These are phyloP conservation scores for Aquilaria yunnanensis DNA, from an alignment of 345 rosid genomes.

Conservation along the genomic window DNA sequence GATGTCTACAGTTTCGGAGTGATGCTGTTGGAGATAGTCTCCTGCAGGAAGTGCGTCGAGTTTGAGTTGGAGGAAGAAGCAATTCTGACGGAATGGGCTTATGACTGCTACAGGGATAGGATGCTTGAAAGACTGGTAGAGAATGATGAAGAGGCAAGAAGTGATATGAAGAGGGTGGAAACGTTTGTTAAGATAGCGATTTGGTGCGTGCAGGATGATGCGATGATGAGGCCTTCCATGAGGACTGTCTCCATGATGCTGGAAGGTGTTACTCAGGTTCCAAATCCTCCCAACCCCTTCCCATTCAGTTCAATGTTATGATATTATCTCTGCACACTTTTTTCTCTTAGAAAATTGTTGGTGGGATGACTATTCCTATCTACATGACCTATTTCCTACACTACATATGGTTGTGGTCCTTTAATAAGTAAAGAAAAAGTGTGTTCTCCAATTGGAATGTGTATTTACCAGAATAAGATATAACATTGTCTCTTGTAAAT, in stretches of 20 bases:
- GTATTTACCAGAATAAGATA: too few relatives aligned
- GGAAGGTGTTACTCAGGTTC: slow-evolving; percentile 9
- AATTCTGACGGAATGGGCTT: slow-evolving; percentile 15
- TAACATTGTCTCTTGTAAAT: too few relatives aligned
- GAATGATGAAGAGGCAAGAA: slow-evolving; percentile 9
- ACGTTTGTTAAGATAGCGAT: slow-evolving; percentile 10
- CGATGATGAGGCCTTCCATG: slow-evolving; percentile 12
- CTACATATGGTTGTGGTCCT: too few relatives aligned
- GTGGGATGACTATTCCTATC: too few relatives aligned
- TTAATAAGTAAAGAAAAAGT: too few relatives aligned
- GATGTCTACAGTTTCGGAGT: slow-evolving; percentile 32
- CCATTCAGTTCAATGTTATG: not conserved
- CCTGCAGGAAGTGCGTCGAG: slow-evolving; percentile 11
- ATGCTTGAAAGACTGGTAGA: not conserved
- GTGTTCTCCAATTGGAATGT: too few relatives aligned
- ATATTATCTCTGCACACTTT: too few relatives aligned
- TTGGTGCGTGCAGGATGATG: slow-evolving; percentile 13
- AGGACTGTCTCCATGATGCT: slow-evolving; percentile 16
- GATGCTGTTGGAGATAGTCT: slow-evolving; percentile 26
- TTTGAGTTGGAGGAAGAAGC: slow-evolving; percentile 11
- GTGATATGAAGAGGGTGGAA: slow-evolving; percentile 1
- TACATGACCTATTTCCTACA: too few relatives aligned
- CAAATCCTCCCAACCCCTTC: slow-evolving; percentile 13
- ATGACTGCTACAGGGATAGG: slow-evolving; percentile 8
- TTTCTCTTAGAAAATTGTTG: too few relatives aligned